A percentile compares a stretch with the other conserved stretches of the same genome.
These are phyloP conservation scores for Phaeophleospora eucalypticola DNA, from an alignment of 2,329 filamentous ascomycete genomes.

Conservation along the genomic window DNA sequence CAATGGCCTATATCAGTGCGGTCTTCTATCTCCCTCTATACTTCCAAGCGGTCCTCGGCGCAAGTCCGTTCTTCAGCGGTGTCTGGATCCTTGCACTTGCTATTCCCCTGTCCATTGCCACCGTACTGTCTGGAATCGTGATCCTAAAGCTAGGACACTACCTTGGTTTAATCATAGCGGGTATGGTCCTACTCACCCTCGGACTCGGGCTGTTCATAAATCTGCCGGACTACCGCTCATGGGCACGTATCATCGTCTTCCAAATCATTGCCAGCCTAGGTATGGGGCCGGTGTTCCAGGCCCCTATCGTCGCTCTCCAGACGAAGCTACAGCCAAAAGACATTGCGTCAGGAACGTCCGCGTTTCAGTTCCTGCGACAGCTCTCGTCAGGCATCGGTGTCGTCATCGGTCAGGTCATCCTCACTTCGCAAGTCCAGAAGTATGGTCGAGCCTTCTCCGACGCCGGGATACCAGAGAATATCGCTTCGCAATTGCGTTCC, in stretches of 20 bases:
- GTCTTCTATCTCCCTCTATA: conserved; percentile 72
- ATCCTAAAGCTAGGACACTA: conserved; percentile 50
- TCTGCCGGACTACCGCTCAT: conserved; percentile 35
- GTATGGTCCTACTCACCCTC: conserved; percentile 39
- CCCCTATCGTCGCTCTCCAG: conserved; percentile 56
- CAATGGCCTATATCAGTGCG: conserved; percentile 57
- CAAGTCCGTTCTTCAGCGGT: conserved; percentile 56
- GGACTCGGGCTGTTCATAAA: conserved; percentile 48
- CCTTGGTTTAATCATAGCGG: conserved; percentile 43
- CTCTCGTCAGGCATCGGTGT: conserved; percentile 46
- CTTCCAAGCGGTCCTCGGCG: conserved; percentile 63
- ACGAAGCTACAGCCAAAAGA: conserved; percentile 44
- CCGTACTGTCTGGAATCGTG: conserved; percentile 44
- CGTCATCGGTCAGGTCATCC: conserved; percentile 49
- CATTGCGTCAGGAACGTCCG: conserved; percentile 50
- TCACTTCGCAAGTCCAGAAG: conserved; percentile 31
- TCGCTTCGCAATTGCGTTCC: not conserved
- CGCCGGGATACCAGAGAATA: not conserved
- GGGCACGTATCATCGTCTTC: conserved; percentile 44
- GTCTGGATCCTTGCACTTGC: conserved; percentile 60
- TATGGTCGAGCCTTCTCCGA: not conserved
- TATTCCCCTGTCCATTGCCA: conserved; percentile 40
- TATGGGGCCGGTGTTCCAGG: conserved; percentile 50
- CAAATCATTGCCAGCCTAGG: conserved; percentile 51
- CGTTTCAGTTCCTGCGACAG: conserved; percentile 46